These are phyloP conservation scores for Globisporangium carolinianum DNA, from an alignment of 352 stramenopile genomes.

Conservation along the genomic window DNA sequence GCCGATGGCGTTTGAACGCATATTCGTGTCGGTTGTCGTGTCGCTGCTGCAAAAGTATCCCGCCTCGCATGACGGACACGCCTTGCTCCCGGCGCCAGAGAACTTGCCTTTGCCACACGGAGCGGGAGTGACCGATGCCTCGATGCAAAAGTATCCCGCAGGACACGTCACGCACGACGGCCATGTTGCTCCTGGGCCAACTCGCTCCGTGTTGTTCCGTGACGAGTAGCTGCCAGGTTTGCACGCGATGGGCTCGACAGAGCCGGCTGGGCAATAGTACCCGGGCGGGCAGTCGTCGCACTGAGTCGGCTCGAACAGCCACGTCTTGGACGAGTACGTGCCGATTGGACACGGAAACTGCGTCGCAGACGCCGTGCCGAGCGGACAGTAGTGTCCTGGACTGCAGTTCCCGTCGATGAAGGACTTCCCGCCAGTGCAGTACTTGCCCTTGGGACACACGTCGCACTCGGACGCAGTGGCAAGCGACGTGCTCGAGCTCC, in stretches of 20 bases:
- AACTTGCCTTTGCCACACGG: conserved; percentile 70
- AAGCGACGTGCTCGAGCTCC: conserved; percentile 70
- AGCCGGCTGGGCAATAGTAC: conserved; percentile 66
- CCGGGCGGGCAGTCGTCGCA: conserved; percentile 75
- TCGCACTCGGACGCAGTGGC: conserved; percentile 61
- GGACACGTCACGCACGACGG: conserved; percentile 70
- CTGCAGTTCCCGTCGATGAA: conserved; percentile 67
- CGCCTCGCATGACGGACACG: conserved; percentile 49
- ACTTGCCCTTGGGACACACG: conserved; percentile 77
- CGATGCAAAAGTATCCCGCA: conserved; percentile 75
- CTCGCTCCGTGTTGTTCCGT: conserved; percentile 60
- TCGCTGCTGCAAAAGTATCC: conserved; percentile 77
- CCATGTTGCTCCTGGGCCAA: conserved; percentile 47
- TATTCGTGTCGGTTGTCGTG: conserved; percentile 56
- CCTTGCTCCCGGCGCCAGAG: conserved; percentile 44
- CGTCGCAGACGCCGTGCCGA: conserved; percentile 54
- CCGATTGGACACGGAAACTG: conserved; percentile 81
- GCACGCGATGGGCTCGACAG: conserved; percentile 51
- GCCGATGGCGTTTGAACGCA: conserved; percentile 42
- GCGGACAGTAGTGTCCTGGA: conserved; percentile 86
- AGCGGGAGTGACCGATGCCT: conserved; percentile 44
- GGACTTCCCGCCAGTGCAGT: conserved; percentile 77
- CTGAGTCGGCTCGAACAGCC: conserved; percentile 64
- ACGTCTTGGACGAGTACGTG: conserved; percentile 72
- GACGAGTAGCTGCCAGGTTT: conserved; percentile 71